Percentiles rank a stretch among this genome's conserved stretches.
These are phyloP conservation scores for Cyberlindnera galapagoensis DNA, from an alignment of 805 yeast genomes.

Conservation along the genomic window DNA sequence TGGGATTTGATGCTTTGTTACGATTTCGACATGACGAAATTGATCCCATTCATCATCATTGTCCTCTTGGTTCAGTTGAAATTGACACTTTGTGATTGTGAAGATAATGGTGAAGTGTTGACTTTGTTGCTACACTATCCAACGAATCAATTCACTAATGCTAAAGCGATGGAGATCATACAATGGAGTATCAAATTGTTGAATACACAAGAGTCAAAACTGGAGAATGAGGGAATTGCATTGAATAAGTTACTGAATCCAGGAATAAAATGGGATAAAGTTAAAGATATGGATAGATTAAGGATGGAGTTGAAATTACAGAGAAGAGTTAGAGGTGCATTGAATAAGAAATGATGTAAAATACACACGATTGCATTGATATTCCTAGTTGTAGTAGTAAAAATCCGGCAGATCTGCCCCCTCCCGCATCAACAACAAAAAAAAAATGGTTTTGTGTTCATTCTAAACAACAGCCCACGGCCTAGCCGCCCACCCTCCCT, in stretches of 20 bases:
- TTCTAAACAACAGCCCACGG: too few species aligned
- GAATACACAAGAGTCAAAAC: constrained; percentile 29
- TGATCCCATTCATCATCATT: constrained; percentile 35
- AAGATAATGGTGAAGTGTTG: constrained; percentile 43
- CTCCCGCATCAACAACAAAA: too few species aligned
- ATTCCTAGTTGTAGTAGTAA: too few species aligned
- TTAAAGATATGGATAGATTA: constrained; percentile 37
- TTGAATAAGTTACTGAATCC: constrained; percentile 36
- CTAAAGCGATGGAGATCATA: constrained; percentile 23
- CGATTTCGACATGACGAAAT: constrained; percentile 25
- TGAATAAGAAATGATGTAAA: constrained; percentile 6
- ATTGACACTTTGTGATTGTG: constrained; percentile 34
- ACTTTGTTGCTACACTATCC: constrained; percentile 42
- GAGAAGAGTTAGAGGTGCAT: constrained; percentile 30
- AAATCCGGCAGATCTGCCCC: too few species aligned
- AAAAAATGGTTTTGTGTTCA: too few species aligned
- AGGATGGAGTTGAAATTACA: constrained; percentile 42
- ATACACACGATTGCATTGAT: too few species aligned
- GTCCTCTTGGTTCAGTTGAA: constrained; percentile 38
- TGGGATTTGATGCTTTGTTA: constrained; percentile 38
- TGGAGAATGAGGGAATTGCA: constrained; percentile 30
- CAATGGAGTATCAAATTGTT: constrained; percentile 31
- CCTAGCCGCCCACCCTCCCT: too few species aligned
- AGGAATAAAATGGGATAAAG: constrained; percentile 31
- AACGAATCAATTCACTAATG: constrained; percentile 20